phyloP scores from a whole-genome alignment of 139 green algal species.

The Tetraselmis chui region DNA sequence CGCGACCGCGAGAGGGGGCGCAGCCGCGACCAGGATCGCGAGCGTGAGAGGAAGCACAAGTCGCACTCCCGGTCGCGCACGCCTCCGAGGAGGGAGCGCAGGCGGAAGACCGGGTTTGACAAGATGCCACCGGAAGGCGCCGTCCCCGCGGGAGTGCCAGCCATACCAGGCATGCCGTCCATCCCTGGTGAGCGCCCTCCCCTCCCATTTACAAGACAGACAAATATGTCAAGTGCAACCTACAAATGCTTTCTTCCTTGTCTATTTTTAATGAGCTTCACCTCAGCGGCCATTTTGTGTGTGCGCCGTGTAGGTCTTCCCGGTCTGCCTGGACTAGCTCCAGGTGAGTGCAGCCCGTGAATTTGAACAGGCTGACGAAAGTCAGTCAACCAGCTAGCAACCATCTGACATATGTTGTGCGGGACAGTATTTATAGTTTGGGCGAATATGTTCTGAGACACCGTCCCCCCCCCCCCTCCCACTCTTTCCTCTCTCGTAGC shows the following conservation, averaged over 20 bases:
- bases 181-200: background rate
- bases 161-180: background rate
- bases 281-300: background rate
- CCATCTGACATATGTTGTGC: background rate
- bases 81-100: constrained; percentile 4
- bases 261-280: background rate
- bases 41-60: constrained; percentile 9
- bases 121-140: background rate
- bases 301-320: constrained; percentile 3
- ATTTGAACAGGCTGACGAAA: background rate
- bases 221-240: background rate
- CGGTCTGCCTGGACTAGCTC: background rate
- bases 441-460: background rate
- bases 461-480: background rate
- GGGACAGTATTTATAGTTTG: background rate
- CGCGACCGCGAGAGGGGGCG: background rate
- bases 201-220: background rate
- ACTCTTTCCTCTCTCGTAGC: background rate
- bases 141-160: background rate
- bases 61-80: constrained; percentile 14
- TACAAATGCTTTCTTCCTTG: background rate
- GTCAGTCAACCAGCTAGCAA: background rate
- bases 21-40: constrained; percentile 1
- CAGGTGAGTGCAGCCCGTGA: no score
- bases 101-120: constrained; percentile 12